Conservation (phyloP, 495 filamentous ascomycete species). For the Thozetella sp. region DNA sequence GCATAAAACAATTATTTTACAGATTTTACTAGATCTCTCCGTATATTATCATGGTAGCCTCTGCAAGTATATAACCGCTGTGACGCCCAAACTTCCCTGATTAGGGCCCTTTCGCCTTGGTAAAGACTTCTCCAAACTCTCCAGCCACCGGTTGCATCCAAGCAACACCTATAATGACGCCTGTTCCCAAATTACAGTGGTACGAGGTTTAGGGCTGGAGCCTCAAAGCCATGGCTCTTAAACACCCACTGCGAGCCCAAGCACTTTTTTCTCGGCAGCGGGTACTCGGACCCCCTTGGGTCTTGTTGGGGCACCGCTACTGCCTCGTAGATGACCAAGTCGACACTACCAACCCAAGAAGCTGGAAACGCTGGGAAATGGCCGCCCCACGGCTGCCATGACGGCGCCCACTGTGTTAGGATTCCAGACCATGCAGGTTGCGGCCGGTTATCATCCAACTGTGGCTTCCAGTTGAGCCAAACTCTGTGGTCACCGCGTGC, state of each 20-base stretch:
- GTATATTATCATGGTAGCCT: too few species aligned
- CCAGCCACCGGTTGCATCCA: too few species aligned
- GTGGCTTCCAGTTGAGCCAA: neutral
- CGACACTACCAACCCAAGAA: neutral
- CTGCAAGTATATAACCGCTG: too few species aligned
- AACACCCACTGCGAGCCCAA: neutral
- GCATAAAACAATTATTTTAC: too few species aligned
- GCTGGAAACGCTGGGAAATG: neutral
- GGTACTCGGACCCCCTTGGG: neutral
- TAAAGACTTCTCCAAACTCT: too few species aligned
- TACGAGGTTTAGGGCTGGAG: neutral
- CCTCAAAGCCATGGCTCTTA: neutral
- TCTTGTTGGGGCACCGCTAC: neutral
- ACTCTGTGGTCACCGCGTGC: neutral
- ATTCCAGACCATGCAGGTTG: neutral
- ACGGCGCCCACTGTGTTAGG: neutral
- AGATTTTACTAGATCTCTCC: too few species aligned
- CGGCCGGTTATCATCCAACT: neutral
- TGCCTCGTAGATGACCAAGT: neutral
- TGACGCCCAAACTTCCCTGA: too few species aligned
- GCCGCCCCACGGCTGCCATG: neutral
- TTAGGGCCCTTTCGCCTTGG: too few species aligned
- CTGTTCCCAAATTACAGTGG: conserved; percentile 36
- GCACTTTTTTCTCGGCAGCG: neutral
- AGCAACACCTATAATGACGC: too few species aligned